Percentiles rank a stretch among this genome's conserved stretches.
Evolutionary conservation across 371 early-diverging fungal species (phyloP).

Genomic region (Capillidium rhysosporum): DNA sequence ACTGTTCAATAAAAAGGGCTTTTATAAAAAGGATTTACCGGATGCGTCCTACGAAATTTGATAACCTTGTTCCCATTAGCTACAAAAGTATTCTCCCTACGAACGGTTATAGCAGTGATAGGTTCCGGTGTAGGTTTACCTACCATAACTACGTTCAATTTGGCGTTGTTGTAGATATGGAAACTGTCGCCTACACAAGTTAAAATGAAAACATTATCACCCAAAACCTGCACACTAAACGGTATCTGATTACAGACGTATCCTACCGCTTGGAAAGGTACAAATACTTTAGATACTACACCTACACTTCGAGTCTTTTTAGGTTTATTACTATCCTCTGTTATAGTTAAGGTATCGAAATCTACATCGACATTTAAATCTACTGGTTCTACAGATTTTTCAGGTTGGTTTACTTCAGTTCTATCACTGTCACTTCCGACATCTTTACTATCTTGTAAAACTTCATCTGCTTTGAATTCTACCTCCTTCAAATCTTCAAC

Average conservation of each 20-base stretch:
- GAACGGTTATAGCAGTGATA: constrained; percentile 54
- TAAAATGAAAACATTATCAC: constrained; percentile 57
- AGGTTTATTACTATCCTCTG: too few relatives aligned
- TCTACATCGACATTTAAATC: too few relatives aligned
- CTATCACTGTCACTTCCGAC: too few relatives aligned
- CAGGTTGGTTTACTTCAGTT: too few relatives aligned
- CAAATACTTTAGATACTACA: constrained; percentile 23
- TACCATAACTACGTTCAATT: constrained; percentile 10
- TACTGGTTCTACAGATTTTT: too few relatives aligned
- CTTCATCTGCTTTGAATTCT: too few relatives aligned
- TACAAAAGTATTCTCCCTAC: constrained; percentile 48
- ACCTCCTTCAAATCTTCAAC: too few relatives aligned
- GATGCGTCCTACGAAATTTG: constrained; percentile 51
- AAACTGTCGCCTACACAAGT: constrained; percentile 67
- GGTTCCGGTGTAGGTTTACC: constrained; percentile 45
- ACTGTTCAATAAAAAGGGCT: neutral
- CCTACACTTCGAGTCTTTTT: too few relatives aligned
- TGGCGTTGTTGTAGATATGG: constrained; percentile 54
- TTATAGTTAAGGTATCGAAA: too few relatives aligned
- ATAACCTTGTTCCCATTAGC: constrained; percentile 41
- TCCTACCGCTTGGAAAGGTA: constrained; percentile 76
- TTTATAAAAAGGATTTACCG: constrained; percentile 16
- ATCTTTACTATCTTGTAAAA: too few relatives aligned
- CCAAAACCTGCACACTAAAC: constrained; percentile 55
- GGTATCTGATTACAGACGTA: constrained; percentile 66